These are phyloP conservation scores for Madurella fahalii DNA, from an alignment of 2,329 filamentous ascomycete species.

Conservation along the genomic window DNA sequence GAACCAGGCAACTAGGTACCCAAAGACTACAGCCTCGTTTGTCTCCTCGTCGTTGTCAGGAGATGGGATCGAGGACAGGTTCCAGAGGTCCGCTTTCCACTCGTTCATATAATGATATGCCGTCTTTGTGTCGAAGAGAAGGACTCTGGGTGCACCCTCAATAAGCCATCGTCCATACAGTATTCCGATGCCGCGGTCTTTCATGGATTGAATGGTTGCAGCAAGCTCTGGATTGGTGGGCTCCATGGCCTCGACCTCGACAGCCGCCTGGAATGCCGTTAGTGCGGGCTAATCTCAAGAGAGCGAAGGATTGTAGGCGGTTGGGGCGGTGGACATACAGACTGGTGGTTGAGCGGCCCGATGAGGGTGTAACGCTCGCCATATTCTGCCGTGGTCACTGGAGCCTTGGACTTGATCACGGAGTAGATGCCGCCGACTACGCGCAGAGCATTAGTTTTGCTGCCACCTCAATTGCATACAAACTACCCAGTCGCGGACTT, in stretches of 20 bases:
- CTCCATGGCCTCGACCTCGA: constrained; percentile 91
- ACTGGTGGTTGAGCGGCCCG: constrained; percentile 86
- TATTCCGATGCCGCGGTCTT: constrained; percentile 81
- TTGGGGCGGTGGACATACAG: constrained; percentile 52
- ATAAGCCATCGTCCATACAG: constrained; percentile 97
- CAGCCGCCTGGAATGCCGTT: constrained; percentile 65
- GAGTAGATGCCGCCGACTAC: constrained; percentile 97
- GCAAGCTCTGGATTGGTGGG: constrained; percentile 76
- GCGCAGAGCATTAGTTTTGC: constrained; percentile 22
- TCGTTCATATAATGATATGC: constrained; percentile 89
- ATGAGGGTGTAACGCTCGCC: constrained; percentile 94
- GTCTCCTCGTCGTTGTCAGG: constrained; percentile 90
- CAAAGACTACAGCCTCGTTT: constrained; percentile 96
- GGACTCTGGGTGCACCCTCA: constrained; percentile 87
- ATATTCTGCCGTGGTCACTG: constrained; percentile 97
- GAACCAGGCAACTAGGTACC: constrained; percentile 97
- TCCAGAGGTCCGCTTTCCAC: constrained; percentile 97
- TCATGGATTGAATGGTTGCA: constrained; percentile 87
- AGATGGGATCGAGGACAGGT: constrained; percentile 86
- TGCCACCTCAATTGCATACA: not conserved
- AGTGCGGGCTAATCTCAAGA: constrained; percentile 19
- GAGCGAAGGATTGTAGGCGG: not conserved
- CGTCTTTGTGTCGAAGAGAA: constrained; percentile 92
- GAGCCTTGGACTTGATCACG: constrained; percentile 97
- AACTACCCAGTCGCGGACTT: constrained; percentile 32